Evolutionary conservation across 176 grass and related monocot species (phyloP).

Genomic region (Luzula sylvatica): DNA sequence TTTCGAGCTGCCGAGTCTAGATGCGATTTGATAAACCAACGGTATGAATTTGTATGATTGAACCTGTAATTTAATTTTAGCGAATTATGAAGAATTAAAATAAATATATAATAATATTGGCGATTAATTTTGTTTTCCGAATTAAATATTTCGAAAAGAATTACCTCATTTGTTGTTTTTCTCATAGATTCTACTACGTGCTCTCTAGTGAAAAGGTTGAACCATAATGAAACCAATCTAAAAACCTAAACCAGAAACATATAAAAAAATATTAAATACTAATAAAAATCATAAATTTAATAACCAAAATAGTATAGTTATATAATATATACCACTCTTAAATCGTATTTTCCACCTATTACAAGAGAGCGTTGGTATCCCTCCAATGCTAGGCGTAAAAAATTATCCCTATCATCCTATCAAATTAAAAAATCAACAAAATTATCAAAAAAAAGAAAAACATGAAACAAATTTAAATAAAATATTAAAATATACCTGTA

Average conservation of each 20-base stretch:
- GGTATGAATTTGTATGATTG: slow-evolving; percentile 91
- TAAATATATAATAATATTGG: no score
- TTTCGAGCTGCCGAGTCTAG: slow-evolving; percentile 89
- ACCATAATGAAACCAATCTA: slow-evolving; percentile 84
- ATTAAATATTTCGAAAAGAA: not conserved
- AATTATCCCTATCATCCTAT: slow-evolving; percentile 82
- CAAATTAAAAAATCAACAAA: slow-evolving; percentile 15
- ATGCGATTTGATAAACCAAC: slow-evolving; percentile 92
- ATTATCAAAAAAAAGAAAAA: not conserved
- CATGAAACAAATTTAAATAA: not conserved
- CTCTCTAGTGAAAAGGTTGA: slow-evolving; percentile 68
- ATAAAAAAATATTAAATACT: slow-evolving; percentile 9
- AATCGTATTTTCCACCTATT: slow-evolving; percentile 85
- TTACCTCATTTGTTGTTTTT: slow-evolving; percentile 71
- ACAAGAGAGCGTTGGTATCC: slow-evolving; percentile 69
- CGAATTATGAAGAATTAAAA: slow-evolving; percentile 5
- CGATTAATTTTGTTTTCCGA: no score
- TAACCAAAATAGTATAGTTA: not conserved
- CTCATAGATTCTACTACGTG: slow-evolving; percentile 75
- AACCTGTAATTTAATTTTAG: slow-evolving; percentile 43
- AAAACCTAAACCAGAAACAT: slow-evolving; percentile 62
- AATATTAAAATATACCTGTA: slow-evolving; percentile 39
- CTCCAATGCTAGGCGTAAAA: slow-evolving; percentile 61
- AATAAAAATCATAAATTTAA: slow-evolving; percentile 11
- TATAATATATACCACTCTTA: slow-evolving; percentile 63